These are phyloP conservation scores for Fusarium euwallaceae DNA, from an alignment of 2,329 filamentous ascomycete genomes.

Conservation along the genomic window DNA sequence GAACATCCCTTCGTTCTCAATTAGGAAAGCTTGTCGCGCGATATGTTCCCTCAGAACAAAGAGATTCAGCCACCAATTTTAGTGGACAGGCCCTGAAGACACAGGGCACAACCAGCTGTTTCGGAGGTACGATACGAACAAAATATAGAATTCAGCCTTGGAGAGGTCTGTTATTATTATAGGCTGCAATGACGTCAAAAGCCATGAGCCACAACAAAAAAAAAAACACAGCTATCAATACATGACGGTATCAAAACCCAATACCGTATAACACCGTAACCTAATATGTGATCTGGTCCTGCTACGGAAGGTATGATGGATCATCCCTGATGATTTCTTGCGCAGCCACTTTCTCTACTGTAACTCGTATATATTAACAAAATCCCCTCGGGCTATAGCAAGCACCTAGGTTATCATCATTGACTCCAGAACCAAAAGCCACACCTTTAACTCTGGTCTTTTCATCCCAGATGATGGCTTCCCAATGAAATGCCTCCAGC, in stretches of 20 bases:
- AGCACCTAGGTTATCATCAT: background rate
- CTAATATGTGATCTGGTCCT: background rate
- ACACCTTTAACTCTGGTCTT: background rate
- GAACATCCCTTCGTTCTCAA: background rate
- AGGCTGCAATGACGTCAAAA: too few relatives aligned
- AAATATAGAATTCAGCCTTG: background rate
- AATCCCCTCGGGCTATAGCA: background rate
- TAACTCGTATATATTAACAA: background rate
- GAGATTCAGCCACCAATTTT: background rate
- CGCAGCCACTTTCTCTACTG: background rate
- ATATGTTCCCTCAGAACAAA: background rate
- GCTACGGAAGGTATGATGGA: background rate
- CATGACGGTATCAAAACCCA: too few relatives aligned
- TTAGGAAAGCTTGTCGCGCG: background rate
- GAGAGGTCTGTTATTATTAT: background rate
- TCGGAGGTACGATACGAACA: background rate
- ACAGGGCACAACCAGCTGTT: background rate
- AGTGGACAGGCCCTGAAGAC: background rate
- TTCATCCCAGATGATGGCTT: background rate
- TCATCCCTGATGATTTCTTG: background rate
- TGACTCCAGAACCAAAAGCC: background rate
- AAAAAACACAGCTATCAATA: too few relatives aligned
- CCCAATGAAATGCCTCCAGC: too few relatives aligned
- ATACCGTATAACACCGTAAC: too few relatives aligned
- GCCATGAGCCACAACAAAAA: too few relatives aligned